Conservation (phyloP, 2,329 filamentous ascomycete genomes). For the Fusarium sp. region DNA sequence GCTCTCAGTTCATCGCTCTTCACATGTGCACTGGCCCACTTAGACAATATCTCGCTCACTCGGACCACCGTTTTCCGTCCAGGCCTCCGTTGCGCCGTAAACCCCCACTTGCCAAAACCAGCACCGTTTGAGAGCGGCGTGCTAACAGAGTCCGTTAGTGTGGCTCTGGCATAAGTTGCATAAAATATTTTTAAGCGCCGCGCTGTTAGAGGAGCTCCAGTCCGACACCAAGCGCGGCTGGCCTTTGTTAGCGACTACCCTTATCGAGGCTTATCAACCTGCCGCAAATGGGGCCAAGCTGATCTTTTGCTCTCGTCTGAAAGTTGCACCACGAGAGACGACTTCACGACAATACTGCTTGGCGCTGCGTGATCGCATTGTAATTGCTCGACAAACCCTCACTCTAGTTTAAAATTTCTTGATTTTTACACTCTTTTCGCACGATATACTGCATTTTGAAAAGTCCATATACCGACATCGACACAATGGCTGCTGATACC, state of each 20-base stretch:
- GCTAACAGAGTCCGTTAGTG: not conserved
- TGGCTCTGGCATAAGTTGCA: conserved; percentile 10
- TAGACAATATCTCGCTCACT: not conserved
- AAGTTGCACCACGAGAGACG: conserved; percentile 36
- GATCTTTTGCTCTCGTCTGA: conserved; percentile 38
- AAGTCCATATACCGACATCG: not conserved
- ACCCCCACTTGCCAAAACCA: conserved; percentile 18
- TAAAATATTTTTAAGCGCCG: not conserved
- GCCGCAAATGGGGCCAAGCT: conserved; percentile 20
- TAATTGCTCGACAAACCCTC: not conserved
- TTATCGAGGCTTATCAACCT: conserved; percentile 32
- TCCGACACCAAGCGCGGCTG: not conserved
- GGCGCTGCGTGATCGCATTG: conserved; percentile 3
- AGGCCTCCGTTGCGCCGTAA: conserved; percentile 7
- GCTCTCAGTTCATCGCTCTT: not conserved
- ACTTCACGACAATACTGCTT: conserved; percentile 12
- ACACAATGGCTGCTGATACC: conserved; percentile 61
- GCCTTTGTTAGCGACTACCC: conserved; percentile 23
- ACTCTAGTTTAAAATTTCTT: not conserved
- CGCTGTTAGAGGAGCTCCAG: conserved; percentile 7
- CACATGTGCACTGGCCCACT: not conserved
- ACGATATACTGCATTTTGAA: not conserved
- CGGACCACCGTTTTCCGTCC: not conserved
- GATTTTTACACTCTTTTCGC: not conserved
- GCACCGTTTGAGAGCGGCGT: conserved; percentile 1